Percentiles rank a stretch among this genome's conserved stretches.
Evolutionary conservation across 441 rosid species (phyloP).

Genomic region (Viola pubescens): DNA sequence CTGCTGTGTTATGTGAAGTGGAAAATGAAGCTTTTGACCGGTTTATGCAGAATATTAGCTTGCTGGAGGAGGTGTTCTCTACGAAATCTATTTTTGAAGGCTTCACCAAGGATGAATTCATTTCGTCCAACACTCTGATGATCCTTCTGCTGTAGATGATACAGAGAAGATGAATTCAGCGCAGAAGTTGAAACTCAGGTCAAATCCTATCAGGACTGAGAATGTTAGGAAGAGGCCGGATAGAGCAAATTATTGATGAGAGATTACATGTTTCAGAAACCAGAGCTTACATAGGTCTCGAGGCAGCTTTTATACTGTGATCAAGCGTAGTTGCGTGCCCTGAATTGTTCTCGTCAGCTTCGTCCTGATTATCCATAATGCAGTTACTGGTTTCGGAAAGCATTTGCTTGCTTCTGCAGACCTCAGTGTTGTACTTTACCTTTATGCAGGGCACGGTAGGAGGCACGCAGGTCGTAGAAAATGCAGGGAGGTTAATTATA

Average conservation of each 20-base stretch:
- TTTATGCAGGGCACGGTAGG: no score
- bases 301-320: no score
- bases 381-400: no score
- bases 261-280: conserved; percentile 54
- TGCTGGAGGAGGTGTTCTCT: conserved; percentile 73
- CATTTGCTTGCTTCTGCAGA: no score
- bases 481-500: no score
- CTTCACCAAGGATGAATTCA: conserved; percentile 21
- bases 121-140: conserved; percentile 9
- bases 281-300: conserved; percentile 4
- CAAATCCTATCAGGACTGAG: conserved; percentile 38
- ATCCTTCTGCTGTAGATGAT: conserved; percentile 25
- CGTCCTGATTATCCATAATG: no score
- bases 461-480: no score
- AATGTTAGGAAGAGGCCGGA: conserved; percentile 38
- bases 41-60: conserved; percentile 63
- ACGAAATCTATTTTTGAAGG: conserved; percentile 35
- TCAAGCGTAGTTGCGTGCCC: no score
- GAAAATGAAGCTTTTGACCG: conserved; percentile 85
- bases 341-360: no score
- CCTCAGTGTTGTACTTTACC: no score
- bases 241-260: conserved; percentile 43
- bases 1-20: conserved; percentile 26
- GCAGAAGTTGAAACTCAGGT: conserved; percentile 46
- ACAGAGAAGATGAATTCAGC: conserved; percentile 25